Conservation (phyloP, 306 rosid genomes). For the Rosa chinensis region DNA sequence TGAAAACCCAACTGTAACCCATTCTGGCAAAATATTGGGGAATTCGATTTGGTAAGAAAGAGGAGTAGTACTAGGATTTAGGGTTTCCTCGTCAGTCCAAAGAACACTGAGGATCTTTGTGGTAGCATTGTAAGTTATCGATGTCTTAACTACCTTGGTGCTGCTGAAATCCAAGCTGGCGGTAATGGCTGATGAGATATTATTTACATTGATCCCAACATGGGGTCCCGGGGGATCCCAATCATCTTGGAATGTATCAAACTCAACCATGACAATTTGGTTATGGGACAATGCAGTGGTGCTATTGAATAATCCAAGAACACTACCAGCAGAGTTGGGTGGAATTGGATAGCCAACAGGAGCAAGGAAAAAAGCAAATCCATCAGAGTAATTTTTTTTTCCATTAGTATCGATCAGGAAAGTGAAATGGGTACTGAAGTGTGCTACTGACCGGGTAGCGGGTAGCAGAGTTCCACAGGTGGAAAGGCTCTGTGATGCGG, state of each 20-base stretch:
- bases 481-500: conserved; percentile 14
- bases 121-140: conserved; percentile 14
- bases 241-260: not conserved
- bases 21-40: conserved; percentile 7
- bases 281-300: not conserved
- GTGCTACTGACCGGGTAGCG: not conserved
- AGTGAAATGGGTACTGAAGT: conserved; percentile 13
- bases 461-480: conserved; percentile 14
- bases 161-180: not conserved
- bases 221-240: conserved; percentile 26
- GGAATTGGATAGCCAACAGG: conserved; percentile 3
- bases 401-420: not conserved
- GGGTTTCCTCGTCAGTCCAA: not conserved
- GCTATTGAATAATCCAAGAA: conserved; percentile 20
- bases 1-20: not conserved
- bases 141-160: not conserved
- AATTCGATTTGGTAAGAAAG: conserved; percentile 5
- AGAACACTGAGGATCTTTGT: not conserved
- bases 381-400: not conserved
- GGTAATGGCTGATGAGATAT: not conserved
- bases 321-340: not conserved
- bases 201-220: conserved; percentile 24
- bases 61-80: too few species aligned
- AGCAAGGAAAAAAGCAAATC: conserved; percentile 27
- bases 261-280: conserved; percentile 32